Evolutionary conservation across 345 rosid genomes (phyloP).

Genomic region (Gossypium australe): DNA sequence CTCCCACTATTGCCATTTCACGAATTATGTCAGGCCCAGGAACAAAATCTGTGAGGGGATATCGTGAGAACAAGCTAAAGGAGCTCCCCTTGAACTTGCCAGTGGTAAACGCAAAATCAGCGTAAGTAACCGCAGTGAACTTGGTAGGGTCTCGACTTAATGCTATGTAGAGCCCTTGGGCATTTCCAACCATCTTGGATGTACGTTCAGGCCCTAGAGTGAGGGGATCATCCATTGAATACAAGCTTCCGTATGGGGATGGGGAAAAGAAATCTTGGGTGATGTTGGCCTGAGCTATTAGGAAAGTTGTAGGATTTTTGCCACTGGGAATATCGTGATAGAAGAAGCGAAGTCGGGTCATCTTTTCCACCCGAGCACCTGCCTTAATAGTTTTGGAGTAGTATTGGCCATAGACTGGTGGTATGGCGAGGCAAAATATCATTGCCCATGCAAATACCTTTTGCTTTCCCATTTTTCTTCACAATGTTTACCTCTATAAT

Average conservation of each 20-base stretch:
- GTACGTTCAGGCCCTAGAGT: neutral
- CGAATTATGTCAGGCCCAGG: neutral
- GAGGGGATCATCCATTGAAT: neutral
- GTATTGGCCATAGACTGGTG: neutral
- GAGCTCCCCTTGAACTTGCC: slow-evolving; percentile 46
- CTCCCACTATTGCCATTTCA: slow-evolving; percentile 13
- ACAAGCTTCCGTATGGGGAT: neutral
- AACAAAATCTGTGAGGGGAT: slow-evolving; percentile 24
- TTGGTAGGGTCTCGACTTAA: neutral
- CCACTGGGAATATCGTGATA: neutral
- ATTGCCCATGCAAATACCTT: neutral
- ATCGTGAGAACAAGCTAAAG: slow-evolving; percentile 38
- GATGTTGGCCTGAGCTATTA: neutral
- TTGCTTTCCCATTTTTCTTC: neutral
- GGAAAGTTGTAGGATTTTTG: neutral
- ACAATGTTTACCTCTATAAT: neutral
- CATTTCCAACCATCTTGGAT: neutral
- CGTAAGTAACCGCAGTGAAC: slow-evolving; percentile 26
- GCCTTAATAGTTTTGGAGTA: neutral
- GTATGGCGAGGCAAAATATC: neutral
- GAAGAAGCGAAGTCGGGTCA: neutral
- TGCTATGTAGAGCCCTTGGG: neutral
- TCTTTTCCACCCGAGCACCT: neutral
- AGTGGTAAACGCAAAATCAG: slow-evolving; percentile 36
- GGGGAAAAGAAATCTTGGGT: neutral